Base-by-base conservation (phyloP, 1,139 yeast species). In the Blastobotrys persicus region DNA sequence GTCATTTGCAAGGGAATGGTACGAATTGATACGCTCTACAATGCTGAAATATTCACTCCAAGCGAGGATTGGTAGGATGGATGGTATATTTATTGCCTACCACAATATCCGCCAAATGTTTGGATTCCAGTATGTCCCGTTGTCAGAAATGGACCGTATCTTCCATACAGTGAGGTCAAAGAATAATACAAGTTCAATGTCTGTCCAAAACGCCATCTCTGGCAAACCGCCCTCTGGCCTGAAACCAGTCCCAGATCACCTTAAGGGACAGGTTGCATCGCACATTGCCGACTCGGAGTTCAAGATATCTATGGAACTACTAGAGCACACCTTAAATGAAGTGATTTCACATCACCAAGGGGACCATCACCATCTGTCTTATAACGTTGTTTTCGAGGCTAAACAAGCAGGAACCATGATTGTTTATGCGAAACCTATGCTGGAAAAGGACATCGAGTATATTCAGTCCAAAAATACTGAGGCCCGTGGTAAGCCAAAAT, bases 21-120 rank as follows among this genome's bases (percentile, higher is more conserved):
- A 71, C 54, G 98, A 92, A 62, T 75, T 92, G 58, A 78, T 85
- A 12, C 72, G 87, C 51, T 79, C 92, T 1, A 85, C 94, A 0
- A 68, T 92, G 68, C 71, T 92, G 59, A 92, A 92, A 66, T 92
- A 91, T 63, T 78, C 88, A 11, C 74, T 91, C 56, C 98, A 92
- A 65, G 98, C 97, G 0, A 75, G 97, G 54, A 86, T 92, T 44
- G 98, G 98, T 1, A 83, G 86, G 59, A 92, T 92, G 98, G 97
- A 91, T 66, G 98, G 98, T 4, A 88, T 92, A 3, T 89, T 87
- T 58, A 75, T 92, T 19, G 96, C 96, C 0, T 92, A 85, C 64
- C 98, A 92, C 68, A 92, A 89, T 64, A 77, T 89, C 48, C 76
- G 80, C 39, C 74, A 82, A 42, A 79, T 91, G 62, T 87, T 92